Base-by-base conservation (phyloP, 306 rosid species). In the Trifolium pratense region DNA sequence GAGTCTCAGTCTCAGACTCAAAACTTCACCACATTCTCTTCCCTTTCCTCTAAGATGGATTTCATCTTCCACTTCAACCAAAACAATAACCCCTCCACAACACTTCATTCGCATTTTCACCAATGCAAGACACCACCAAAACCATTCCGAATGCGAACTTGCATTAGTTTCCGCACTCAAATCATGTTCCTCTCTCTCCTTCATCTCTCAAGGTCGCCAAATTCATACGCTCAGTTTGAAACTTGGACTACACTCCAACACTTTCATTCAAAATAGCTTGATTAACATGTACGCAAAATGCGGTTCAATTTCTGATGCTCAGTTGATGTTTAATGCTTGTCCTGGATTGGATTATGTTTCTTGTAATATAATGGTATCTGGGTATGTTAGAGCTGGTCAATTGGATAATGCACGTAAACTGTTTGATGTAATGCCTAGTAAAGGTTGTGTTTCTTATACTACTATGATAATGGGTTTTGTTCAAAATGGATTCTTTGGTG, bases 391-490 rank as follows among this genome's bases (percentile, higher is more conserved):
- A 87, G 71, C 65, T 34, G 89, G 92, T 21, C 88, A 69, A 46
- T 75, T 89, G 78, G 77, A 77, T 9, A 70, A 51, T 66, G 98
- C 96, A 6, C 92, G 90, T 77, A 77, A 71, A 13, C 17, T 94
- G 88, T 94, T 94, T 73, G 92, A 84, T 16, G 66, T 32, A 84
- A 94, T 87, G 91, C 95, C 96, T 10, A 9, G 13, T 3, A 91
- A 75, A 80, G 80, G 83, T 16, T 89, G 87, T 77, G 87, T 94
- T 40, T 88, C 98, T 13, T 93, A 88, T 68, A 91, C 98, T 1
- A 84, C 95, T 34, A 91, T 94, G 97, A 88, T 91, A 15, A 81
- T 85, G 89, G 96, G 98, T 67, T 86, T 91, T 78, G 87, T 87
- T 0, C 84, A 84, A 74, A 86, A 84, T 79, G 84, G 25, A 14